Conservation (phyloP, 345 rosid genomes). For the Pistacia atlantica region DNA sequence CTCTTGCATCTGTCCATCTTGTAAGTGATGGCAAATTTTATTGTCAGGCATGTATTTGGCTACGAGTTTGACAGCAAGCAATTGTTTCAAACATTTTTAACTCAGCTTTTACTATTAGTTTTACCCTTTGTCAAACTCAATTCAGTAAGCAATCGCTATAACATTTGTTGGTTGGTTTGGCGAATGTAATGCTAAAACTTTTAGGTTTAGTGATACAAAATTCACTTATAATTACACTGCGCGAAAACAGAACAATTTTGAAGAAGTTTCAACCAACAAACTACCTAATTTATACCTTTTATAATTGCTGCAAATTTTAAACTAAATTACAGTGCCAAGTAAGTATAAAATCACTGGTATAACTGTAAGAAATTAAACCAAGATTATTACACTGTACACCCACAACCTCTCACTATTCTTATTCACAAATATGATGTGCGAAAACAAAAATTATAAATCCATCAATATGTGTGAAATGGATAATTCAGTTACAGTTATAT, state of each 20-base stretch:
- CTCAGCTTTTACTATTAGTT: neutral
- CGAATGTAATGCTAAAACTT: no score
- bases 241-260: neutral
- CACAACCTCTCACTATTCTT: slow-evolving; percentile 36
- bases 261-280: neutral
- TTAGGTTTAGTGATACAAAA: no score
- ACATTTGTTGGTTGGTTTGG: neutral
- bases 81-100: neutral
- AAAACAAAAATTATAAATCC: slow-evolving; percentile 44
- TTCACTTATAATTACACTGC: neutral
- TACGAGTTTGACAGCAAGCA: no score
- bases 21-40: no score
- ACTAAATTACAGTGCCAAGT: neutral
- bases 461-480: slow-evolving; percentile 20
- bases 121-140: no score
- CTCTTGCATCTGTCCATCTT: no score
- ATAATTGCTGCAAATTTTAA: slow-evolving; percentile 9
- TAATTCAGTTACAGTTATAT: slow-evolving; percentile 28
- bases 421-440: slow-evolving; percentile 40
- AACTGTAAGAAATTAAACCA: slow-evolving; percentile 23
- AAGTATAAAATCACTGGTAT: slow-evolving; percentile 18
- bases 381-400: slow-evolving; percentile 49
- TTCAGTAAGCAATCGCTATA: neutral
- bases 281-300: neutral
- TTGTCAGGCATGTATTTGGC: no score